Evolutionary conservation across 306 rosid genomes (phyloP).

Genomic region (Rosa lucieae): DNA sequence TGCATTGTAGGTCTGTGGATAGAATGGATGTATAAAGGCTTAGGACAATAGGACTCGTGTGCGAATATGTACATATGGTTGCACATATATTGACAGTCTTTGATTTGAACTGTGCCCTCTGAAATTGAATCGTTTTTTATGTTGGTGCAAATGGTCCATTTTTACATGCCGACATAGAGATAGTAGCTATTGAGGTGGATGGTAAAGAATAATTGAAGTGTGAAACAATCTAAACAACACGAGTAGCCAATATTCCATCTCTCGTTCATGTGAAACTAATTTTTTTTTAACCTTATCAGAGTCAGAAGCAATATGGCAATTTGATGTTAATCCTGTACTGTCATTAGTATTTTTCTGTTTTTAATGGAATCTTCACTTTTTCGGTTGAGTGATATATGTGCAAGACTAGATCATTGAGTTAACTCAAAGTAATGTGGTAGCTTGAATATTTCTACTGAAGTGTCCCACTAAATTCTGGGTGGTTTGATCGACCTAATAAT

Average conservation of each 20-base stretch:
- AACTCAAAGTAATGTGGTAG: neutral
- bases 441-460: too few relatives aligned
- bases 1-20: neutral
- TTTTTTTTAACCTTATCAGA: neutral
- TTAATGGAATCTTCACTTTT: neutral
- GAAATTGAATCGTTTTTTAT: neutral
- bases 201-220: neutral
- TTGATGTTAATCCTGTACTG: neutral
- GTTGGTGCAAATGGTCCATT: neutral
- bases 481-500: too few relatives aligned
- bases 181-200: neutral
- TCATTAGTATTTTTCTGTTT: neutral
- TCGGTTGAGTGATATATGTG: neutral
- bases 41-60: neutral
- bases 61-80: neutral
- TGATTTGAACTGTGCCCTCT: neutral
- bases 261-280: neutral
- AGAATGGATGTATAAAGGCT: neutral
- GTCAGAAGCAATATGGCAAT: neutral
- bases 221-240: neutral
- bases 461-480: too few relatives aligned
- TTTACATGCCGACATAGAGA: neutral
- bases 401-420: neutral
- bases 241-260: neutral
- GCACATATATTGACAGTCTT: neutral